These are phyloP conservation scores for Arthroderma sp. DNA, from an alignment of 2,329 filamentous ascomycete genomes.

Conservation along the genomic window DNA sequence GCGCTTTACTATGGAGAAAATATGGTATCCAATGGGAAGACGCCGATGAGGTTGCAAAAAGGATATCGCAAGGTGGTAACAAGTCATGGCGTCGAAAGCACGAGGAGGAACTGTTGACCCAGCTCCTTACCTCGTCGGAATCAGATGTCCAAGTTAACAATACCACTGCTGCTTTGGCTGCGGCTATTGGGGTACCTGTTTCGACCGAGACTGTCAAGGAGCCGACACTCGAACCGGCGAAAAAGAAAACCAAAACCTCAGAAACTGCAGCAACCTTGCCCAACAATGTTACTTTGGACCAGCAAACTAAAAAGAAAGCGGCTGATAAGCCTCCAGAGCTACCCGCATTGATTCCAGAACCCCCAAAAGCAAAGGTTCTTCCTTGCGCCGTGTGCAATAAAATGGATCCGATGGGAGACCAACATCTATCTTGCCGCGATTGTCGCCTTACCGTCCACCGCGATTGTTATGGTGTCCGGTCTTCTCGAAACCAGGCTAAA, in stretches of 20 bases:
- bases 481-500: conserved; percentile 54
- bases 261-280: conserved; percentile 38
- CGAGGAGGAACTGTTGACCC: conserved; percentile 64
- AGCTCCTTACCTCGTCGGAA: conserved; percentile 34
- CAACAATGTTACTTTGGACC: conserved; percentile 30
- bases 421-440: conserved; percentile 67
- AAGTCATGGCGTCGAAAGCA: conserved; percentile 77
- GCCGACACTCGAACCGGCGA: conserved; percentile 37
- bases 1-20: conserved; percentile 84
- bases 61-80: conserved; percentile 64
- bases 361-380: conserved; percentile 63
- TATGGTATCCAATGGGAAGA: conserved; percentile 96
- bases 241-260: conserved; percentile 46
- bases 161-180: conserved; percentile 31
- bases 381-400: conserved; percentile 77
- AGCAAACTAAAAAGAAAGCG: conserved; percentile 50
- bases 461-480: conserved; percentile 79
- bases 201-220: conserved; percentile 18
- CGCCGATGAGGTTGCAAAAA: conserved; percentile 78
- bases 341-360: conserved; percentile 56
- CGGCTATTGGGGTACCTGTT: conserved; percentile 29
- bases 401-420: conserved; percentile 56
- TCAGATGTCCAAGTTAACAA: conserved; percentile 31
- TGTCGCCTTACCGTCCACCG: conserved; percentile 87
- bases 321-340: conserved; percentile 41